A percentile compares a stretch with the other conserved stretches of the same genome.
Evolutionary conservation across 2,329 filamentous ascomycete genomes (phyloP).

Genomic region (Colletotrichum orchidophilum): DNA sequence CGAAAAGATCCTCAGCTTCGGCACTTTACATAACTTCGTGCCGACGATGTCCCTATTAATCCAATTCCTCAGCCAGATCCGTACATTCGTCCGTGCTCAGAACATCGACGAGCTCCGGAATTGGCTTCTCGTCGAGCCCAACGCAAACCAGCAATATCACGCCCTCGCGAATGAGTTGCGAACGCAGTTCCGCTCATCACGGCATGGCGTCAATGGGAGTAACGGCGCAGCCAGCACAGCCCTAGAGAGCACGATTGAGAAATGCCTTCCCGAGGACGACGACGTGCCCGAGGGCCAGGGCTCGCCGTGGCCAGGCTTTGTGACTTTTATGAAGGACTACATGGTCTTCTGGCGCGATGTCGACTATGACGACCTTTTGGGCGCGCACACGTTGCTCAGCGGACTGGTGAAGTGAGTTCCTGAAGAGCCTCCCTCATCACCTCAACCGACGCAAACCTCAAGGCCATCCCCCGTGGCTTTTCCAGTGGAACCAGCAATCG

Average conservation of each 20-base stretch:
- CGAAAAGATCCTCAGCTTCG: not conserved
- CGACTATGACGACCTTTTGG: constrained; percentile 77
- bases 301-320: constrained; percentile 79
- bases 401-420: constrained; percentile 75
- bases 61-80: constrained; percentile 74
- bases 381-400: constrained; percentile 79
- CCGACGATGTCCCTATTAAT: constrained; percentile 68
- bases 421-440: not conserved
- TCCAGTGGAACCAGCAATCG: not conserved
- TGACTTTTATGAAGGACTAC: constrained; percentile 83
- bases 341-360: constrained; percentile 84
- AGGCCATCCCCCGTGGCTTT: not conserved
- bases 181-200: constrained; percentile 56
- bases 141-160: constrained; percentile 72
- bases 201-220: not conserved
- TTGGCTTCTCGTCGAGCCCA: constrained; percentile 80
- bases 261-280: constrained; percentile 70
- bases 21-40: constrained; percentile 15
- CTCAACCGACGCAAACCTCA: not conserved
- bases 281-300: constrained; percentile 71
- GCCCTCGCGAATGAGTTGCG: constrained; percentile 75
- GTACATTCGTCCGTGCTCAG: constrained; percentile 67
- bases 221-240: constrained; percentile 49
- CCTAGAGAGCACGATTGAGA: constrained; percentile 71
- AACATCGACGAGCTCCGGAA: constrained; percentile 73